Evolutionary conservation across 2,329 filamentous ascomycete species (phyloP).

Genomic region (Curvularia lunata): DNA sequence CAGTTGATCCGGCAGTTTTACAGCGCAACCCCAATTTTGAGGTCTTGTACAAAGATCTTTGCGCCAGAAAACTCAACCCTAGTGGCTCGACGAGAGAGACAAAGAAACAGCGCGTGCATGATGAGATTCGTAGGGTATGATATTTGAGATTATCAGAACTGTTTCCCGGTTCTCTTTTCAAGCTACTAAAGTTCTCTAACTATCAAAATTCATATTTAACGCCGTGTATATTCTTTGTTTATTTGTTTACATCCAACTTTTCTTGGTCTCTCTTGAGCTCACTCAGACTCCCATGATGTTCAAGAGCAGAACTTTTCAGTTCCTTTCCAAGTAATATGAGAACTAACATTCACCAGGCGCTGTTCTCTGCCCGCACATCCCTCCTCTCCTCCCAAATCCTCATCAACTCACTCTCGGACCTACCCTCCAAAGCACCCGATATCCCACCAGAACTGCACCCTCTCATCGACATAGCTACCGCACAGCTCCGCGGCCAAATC

Average conservation of each 20-base stretch:
- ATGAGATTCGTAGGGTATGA: conserved; percentile 48
- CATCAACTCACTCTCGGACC: conserved; percentile 41
- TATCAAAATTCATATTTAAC: not conserved
- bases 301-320: not conserved
- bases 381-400: conserved; percentile 45
- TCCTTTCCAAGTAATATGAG: too few relatives aligned
- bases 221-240: not conserved
- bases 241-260: not conserved
- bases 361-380: conserved; percentile 45
- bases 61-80: conserved; percentile 50
- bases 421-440: conserved; percentile 44
- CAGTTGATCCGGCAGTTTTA: conserved; percentile 47
- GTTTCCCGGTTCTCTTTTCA: not conserved
- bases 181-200: too few relatives aligned
- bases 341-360: conserved; percentile 40
- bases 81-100: conserved; percentile 54
- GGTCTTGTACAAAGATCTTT: conserved; percentile 54
- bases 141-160: not conserved
- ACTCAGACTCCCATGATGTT: not conserved
- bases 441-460: conserved; percentile 54
- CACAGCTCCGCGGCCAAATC: conserved; percentile 49
- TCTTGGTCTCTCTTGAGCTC: not conserved
- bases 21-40: conserved; percentile 54
- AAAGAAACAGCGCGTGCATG: conserved; percentile 52
- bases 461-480: conserved; percentile 51